Evolutionary conservation across 176 grass and related monocot species (phyloP).

Genomic region (Triticum turgidum): DNA sequence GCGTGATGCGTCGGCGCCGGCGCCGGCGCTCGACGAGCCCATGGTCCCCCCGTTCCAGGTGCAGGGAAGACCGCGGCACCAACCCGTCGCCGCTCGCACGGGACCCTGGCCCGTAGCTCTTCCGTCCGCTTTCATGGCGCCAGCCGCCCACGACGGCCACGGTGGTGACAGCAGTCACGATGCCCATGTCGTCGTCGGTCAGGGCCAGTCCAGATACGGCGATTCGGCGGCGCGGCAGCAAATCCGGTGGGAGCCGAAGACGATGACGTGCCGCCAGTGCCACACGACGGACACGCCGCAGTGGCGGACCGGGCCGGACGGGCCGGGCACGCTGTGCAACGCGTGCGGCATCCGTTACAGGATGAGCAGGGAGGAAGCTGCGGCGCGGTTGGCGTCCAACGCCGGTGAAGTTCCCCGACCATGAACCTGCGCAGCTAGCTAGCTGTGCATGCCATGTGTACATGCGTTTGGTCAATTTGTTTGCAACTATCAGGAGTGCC

Average conservation of each 20-base stretch:
- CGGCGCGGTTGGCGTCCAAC: too few relatives aligned
- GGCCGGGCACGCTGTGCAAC: constrained; percentile 56
- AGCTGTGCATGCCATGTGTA: too few relatives aligned
- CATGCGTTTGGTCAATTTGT: too few relatives aligned
- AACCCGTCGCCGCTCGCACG: neutral
- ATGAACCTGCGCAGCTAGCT: too few relatives aligned
- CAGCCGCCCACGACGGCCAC: neutral
- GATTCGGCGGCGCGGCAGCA: neutral
- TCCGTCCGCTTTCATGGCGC: neutral
- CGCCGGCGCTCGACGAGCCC: neutral
- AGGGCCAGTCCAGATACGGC: neutral
- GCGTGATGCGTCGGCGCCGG: neutral
- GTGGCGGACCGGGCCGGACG: constrained; percentile 48
- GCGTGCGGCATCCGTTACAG: constrained; percentile 48
- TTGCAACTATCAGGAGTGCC: too few relatives aligned
- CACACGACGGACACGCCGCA: constrained; percentile 39
- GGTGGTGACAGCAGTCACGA: neutral
- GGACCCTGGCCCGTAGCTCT: neutral
- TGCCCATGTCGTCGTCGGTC: neutral
- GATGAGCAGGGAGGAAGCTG: too few relatives aligned
- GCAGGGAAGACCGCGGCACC: neutral
- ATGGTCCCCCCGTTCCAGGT: neutral
- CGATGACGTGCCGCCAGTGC: constrained; percentile 39
- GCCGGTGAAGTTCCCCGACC: too few relatives aligned
- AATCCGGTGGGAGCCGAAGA: neutral